Evolutionary conservation across 306 rosid genomes (phyloP), one percentile per base, ranked within the genome.

Genomic region (Trifolium fragiferum): DNA sequence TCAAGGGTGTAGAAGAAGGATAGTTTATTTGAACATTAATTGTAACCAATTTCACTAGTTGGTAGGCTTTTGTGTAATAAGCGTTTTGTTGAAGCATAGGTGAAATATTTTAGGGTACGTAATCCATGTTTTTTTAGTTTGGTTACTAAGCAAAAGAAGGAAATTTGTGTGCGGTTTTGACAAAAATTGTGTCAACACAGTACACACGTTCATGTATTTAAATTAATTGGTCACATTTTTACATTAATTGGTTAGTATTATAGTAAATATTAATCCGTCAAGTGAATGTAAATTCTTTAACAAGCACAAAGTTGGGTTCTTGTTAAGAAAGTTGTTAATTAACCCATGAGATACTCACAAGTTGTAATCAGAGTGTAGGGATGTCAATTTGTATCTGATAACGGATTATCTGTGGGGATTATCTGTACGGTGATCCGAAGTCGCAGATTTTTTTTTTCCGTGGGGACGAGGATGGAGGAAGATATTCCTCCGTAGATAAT

Each of bases 61-160:
- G 33, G 38, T 46, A 21, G 65, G 15, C 18, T 65, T 65, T 21
- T 70, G 27, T 53, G 33, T 30, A 3, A 3, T 30, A 61, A 68
- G 78, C 87, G 77, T 83, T 60, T 71, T 68, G 63, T 67, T 70
- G 44, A 83, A 86, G 77, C 61, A 59, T 55, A 68, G 38, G 15
- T 21, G 63, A 18, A 57, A 81, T 66, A 73, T 71, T 76, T 67
- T 44, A 44, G 76, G 19, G 66, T 60, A 15, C 41, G 84, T 74
- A 23, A 66, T 43, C 82, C 92, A 90, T 81, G 90, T 90, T 90
- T 76, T 60, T 60, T 16, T 72, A 16, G 81, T 77, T 83, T 86
- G 82, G 44, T 49, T 32, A 70, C 37, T 66, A 82, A 83, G 88
- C 88, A 68, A 85, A 60, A 12, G 66, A 19, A 50, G 5, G 13